Evolutionary conservation across 371 early-diverging fungal genomes (phyloP).

Genomic region (Amoeboaphelidium protococcarum): DNA sequence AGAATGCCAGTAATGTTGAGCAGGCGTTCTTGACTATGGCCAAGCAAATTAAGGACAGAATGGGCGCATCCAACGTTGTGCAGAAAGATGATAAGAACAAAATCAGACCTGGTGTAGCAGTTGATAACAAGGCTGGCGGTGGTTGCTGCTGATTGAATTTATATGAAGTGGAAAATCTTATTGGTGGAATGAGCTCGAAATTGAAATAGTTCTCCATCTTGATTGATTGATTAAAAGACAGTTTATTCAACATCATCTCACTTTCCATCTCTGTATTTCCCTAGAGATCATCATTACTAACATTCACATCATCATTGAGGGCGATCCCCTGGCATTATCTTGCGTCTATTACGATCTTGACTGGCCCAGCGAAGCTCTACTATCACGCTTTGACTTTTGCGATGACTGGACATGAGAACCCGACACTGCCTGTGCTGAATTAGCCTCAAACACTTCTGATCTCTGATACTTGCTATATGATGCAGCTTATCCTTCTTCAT

Average conservation of each 20-base stretch:
- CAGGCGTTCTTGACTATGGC: conserved; percentile 32
- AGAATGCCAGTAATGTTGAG: background rate
- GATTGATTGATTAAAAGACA: background rate
- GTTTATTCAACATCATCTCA: background rate
- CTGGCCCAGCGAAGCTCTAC: too few species aligned
- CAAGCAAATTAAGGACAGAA: conserved; percentile 27
- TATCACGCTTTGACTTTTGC: too few species aligned
- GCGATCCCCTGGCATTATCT: too few species aligned
- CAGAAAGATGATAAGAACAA: background rate
- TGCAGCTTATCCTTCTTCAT: too few species aligned
- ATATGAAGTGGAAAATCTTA: background rate
- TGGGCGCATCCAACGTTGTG: background rate
- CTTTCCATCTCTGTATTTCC: background rate
- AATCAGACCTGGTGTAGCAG: background rate
- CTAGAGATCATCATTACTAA: background rate
- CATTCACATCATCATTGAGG: too few species aligned
- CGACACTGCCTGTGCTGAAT: too few species aligned
- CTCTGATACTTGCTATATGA: too few species aligned
- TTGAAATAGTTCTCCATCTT: background rate
- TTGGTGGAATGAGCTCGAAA: background rate
- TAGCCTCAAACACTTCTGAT: too few species aligned
- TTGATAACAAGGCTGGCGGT: background rate
- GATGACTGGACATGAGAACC: too few species aligned
- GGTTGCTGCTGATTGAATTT: background rate
- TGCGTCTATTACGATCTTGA: too few species aligned